phyloP scores from a whole-genome alignment of 441 rosid genomes.

The Arabidopsis hybrid region DNA sequence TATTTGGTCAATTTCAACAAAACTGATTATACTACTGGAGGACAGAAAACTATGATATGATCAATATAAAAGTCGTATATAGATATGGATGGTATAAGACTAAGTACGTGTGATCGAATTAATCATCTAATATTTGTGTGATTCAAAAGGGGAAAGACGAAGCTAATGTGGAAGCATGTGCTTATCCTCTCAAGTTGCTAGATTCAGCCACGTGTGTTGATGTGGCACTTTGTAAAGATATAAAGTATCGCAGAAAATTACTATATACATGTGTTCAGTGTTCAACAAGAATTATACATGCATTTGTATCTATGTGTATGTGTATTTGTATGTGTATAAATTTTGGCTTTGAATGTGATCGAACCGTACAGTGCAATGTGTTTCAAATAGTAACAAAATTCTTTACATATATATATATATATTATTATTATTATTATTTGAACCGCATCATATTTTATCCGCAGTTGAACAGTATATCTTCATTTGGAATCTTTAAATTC shows the following conservation, averaged over 20 bases:
- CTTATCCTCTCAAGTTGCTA: slow-evolving; percentile 46
- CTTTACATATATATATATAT: too few species aligned
- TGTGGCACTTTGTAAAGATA: slow-evolving; percentile 32
- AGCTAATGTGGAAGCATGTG: slow-evolving; percentile 42
- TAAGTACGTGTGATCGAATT: too few species aligned
- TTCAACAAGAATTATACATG: slow-evolving; percentile 26
- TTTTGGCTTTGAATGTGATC: too few species aligned
- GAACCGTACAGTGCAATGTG: too few species aligned
- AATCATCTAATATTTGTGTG: slow-evolving; percentile 9
- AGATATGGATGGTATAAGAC: too few species aligned
- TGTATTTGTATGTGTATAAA: neutral
- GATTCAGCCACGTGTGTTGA: slow-evolving; percentile 50
- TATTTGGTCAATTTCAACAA: slow-evolving; percentile 33
- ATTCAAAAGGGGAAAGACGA: slow-evolving; percentile 19
- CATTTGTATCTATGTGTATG: too few species aligned
- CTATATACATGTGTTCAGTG: slow-evolving; percentile 28
- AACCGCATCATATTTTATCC: too few species aligned
- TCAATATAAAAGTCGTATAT: neutral
- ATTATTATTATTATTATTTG: too few species aligned
- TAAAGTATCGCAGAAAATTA: slow-evolving; percentile 17
- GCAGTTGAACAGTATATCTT: too few species aligned
- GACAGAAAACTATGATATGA: slow-evolving; percentile 3
- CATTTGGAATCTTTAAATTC: too few species aligned
- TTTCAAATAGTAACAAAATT: too few species aligned
- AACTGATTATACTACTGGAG: slow-evolving; percentile 15